Conservation (phyloP, 129 eudicot species). For the carrot (Daucus carota) region DNA sequence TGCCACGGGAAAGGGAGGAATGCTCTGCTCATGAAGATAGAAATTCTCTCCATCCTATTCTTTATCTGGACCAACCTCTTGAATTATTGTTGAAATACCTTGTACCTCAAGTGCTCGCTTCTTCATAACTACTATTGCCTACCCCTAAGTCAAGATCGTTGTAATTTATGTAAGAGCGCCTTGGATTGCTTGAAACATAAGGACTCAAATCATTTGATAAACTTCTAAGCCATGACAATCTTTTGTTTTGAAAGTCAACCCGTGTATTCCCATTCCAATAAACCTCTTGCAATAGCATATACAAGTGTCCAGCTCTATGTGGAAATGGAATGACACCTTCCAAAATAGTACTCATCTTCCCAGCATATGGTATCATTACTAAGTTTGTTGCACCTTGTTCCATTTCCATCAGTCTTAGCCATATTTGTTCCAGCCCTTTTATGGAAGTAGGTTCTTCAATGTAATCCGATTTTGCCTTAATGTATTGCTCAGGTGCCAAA, state of each 20-base stretch:
- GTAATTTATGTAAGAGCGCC: constrained; percentile 2
- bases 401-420: not conserved
- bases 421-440: constrained; percentile 13
- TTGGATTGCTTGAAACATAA: constrained; percentile 1
- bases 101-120: constrained; percentile 10
- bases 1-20: constrained; percentile 2
- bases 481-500: not conserved
- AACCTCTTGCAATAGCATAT: constrained; percentile 2
- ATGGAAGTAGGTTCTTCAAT: constrained; percentile 11
- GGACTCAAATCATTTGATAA: not conserved
- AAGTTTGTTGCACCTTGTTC: not conserved
- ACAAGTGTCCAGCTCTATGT: constrained; percentile 19
- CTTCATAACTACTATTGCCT: not conserved
- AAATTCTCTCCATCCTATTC: constrained; percentile 8
- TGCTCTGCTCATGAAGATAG: constrained; percentile 6
- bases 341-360: constrained; percentile 9
- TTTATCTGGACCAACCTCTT: constrained; percentile 1
- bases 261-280: constrained; percentile 3
- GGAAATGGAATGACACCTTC: constrained; percentile 19
- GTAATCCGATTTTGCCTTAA: constrained; percentile 20
- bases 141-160: not conserved
- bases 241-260: not conserved
- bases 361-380: constrained; percentile 15
- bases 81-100: constrained; percentile 13
- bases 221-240: constrained; percentile 5